Percentiles rank a stretch among this genome's conserved stretches.
Evolutionary conservation across 2,329 filamentous ascomycete genomes (phyloP).

Genomic region (Tolypocladium endophyticum): DNA sequence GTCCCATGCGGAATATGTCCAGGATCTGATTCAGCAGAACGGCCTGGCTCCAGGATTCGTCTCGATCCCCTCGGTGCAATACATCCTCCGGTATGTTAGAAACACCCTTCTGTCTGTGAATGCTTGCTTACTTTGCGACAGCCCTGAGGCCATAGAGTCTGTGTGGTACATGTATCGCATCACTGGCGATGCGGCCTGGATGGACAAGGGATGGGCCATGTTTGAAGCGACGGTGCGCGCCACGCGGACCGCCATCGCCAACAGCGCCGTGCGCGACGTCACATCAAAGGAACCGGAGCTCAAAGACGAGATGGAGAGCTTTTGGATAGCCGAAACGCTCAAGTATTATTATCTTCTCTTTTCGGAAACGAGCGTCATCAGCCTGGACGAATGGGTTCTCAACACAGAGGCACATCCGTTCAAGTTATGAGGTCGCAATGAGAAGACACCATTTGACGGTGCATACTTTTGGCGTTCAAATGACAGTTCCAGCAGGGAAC

Average conservation of each 20-base stretch:
- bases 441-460: background rate
- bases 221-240: constrained; percentile 59
- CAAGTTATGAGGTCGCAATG: constrained; percentile 12
- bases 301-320: constrained; percentile 69
- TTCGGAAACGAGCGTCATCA: constrained; percentile 53
- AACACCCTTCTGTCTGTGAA: constrained; percentile 15
- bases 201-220: constrained; percentile 81
- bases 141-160: constrained; percentile 78
- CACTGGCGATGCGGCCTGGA: constrained; percentile 64
- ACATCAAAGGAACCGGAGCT: constrained; percentile 28
- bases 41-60: constrained; percentile 41
- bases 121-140: constrained; percentile 19
- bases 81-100: constrained; percentile 48
- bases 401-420: constrained; percentile 55
- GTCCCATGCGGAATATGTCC: constrained; percentile 45
- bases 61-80: constrained; percentile 32
- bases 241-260: constrained; percentile 55
- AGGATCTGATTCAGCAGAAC: constrained; percentile 30
- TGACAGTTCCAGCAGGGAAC: background rate
- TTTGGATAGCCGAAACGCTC: constrained; percentile 83
- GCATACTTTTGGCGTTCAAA: background rate
- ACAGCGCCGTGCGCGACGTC: constrained; percentile 62
- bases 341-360: constrained; percentile 90
- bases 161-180: constrained; percentile 88
- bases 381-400: constrained; percentile 58